These are phyloP conservation scores for Pyrenopolyporus hunteri DNA, from an alignment of 495 filamentous ascomycete genomes.

Conservation along the genomic window DNA sequence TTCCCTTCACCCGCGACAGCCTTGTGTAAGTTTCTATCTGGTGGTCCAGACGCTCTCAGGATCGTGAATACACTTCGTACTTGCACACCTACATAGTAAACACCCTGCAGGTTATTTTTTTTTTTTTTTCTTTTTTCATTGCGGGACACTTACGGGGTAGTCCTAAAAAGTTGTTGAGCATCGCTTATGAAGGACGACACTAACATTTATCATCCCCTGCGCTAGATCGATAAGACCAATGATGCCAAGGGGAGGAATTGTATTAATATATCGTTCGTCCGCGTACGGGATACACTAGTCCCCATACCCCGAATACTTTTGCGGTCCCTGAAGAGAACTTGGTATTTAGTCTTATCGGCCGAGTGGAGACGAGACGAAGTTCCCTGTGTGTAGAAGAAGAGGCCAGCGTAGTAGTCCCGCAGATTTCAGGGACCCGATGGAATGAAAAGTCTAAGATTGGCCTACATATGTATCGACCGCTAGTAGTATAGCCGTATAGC, in stretches of 20 bases:
- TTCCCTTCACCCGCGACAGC: slow-evolving; percentile 25
- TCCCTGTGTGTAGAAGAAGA: too few relatives aligned
- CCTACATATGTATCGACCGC: too few relatives aligned
- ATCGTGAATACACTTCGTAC: slow-evolving; percentile 8
- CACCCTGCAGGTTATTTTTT: slow-evolving; percentile 1
- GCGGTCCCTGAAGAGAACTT: slow-evolving; percentile 24
- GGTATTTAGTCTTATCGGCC: slow-evolving; percentile 32
- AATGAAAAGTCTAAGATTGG: slow-evolving; percentile 22
- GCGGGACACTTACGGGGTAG: slow-evolving; percentile 15
- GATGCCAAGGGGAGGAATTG: slow-evolving; percentile 18
- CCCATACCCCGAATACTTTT: slow-evolving; percentile 12
- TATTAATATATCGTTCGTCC: slow-evolving; percentile 19
- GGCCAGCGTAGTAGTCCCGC: slow-evolving; percentile 23
- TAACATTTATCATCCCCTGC: slow-evolving; percentile 9
- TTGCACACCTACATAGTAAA: slow-evolving; percentile 9
- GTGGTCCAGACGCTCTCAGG: not conserved
- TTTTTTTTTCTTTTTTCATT: not conserved
- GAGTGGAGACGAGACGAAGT: too few relatives aligned
- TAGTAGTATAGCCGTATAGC: too few relatives aligned
- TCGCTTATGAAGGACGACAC: slow-evolving; percentile 12
- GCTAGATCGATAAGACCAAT: slow-evolving; percentile 28
- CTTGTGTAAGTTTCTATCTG: slow-evolving; percentile 5
- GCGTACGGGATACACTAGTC: too few relatives aligned
- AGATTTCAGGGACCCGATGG: slow-evolving; percentile 29
- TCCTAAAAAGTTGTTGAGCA: slow-evolving; percentile 21